phyloP scores from a whole-genome alignment of 2,329 filamentous ascomycete species.

The Arthroderma sp. region DNA sequence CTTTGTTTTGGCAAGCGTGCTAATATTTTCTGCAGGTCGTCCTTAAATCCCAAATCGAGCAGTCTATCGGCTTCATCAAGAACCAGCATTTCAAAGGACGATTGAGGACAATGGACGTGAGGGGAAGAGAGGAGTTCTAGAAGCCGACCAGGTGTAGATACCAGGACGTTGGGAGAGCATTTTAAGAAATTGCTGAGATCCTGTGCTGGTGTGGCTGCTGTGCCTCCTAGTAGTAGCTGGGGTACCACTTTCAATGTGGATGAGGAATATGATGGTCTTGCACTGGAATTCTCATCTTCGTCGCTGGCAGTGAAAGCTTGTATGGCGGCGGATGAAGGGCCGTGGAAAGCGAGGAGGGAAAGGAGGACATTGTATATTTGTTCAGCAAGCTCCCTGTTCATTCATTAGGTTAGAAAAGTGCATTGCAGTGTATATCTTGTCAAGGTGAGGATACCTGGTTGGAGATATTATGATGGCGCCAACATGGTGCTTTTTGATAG shows the following conservation, averaged over 20 bases:
- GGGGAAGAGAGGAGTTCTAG: constrained; percentile 76
- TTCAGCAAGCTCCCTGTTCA: constrained; percentile 62
- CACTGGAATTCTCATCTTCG: constrained; percentile 10
- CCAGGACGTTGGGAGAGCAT: constrained; percentile 72
- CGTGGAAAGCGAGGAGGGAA: constrained; percentile 70
- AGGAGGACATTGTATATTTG: constrained; percentile 77
- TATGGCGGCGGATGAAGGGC: constrained; percentile 48
- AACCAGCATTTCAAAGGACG: constrained; percentile 81
- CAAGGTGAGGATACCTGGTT: constrained; percentile 39
- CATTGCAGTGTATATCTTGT: background rate
- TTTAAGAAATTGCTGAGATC: constrained; percentile 77
- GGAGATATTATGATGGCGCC: constrained; percentile 86
- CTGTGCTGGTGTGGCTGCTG: constrained; percentile 59
- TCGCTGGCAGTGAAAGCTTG: constrained; percentile 33
- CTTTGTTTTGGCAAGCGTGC: constrained; percentile 79
- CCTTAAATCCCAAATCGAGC: constrained; percentile 86
- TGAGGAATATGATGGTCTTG: constrained; percentile 28
- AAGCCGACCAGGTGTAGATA: constrained; percentile 81
- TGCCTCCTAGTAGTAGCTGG: constrained; percentile 77
- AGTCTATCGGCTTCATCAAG: constrained; percentile 90
- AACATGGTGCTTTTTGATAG: constrained; percentile 79
- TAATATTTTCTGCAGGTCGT: constrained; percentile 75
- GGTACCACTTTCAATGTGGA: constrained; percentile 55
- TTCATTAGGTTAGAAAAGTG: constrained; percentile 3
- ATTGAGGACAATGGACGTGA: constrained; percentile 76